Base-by-base conservation (phyloP, 2,329 filamentous ascomycete species). In the Beauveria varroae region DNA sequence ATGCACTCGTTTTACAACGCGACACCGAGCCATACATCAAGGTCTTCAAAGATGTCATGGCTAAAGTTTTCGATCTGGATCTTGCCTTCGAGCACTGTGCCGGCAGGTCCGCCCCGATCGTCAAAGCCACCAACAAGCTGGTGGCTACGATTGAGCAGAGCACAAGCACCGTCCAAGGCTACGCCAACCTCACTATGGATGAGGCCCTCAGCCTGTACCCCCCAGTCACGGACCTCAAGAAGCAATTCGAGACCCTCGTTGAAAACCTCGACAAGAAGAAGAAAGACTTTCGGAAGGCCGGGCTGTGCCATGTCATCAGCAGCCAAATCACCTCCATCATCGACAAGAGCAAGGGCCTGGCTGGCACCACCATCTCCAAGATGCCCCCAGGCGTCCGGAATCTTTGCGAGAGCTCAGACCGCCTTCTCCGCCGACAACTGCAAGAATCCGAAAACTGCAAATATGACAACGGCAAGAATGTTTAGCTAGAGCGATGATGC, bases 141-240 rank as follows among this genome's bases (percentile, higher is more conserved):
- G 40, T 61, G 37, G 63, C 55, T 43, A 62, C 62, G 16, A 63
- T 67, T 18, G 40, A 40, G 18, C 44, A 63, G 59, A 63, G 66
- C 40, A 63, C 63, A 1, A 26, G 51, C 30, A 62, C 63, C 40
- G 62, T 65, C 49, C 52, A 57, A 44, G 58, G 28, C 40, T 63
- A 56, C 37, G 58, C 50, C 5, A 57, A 66, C 52, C 65, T 67
- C 57, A 64, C 61, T 1, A 62, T 67, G 56, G 61, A 60, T 30
- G 66, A 66, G 44, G 60, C 65, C 7, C 53, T 67, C 30, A 44
- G 40, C 44, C 65, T 67, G 0, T 62, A 66, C 37, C 54, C 61
- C 46, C 62, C 59, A 37, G 65, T 67, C 57, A 26, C 61, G 20
- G 49, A 61, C 26, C 67, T 70, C 16, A 67, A 68, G 57, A 50